Percentiles rank a stretch among this genome's conserved stretches.
Evolutionary conservation across 306 rosid species (phyloP).

Genomic region (Spatholobus suberectus): DNA sequence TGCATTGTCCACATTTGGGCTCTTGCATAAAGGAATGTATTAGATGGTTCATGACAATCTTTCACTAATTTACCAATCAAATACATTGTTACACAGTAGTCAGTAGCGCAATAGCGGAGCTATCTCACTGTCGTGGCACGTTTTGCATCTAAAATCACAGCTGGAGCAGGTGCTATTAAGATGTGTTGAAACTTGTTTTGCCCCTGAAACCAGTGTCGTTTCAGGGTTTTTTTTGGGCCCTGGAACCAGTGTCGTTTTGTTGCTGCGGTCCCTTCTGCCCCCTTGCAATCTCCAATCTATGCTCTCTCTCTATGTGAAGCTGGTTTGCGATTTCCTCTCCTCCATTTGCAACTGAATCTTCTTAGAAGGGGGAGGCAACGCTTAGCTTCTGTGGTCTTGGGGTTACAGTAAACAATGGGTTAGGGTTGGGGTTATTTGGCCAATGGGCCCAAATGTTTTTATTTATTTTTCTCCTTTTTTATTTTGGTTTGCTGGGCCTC

Average conservation of each 20-base stretch:
- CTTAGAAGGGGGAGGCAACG: neutral
- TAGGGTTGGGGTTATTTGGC: neutral
- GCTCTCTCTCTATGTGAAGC: neutral
- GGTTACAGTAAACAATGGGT: too few relatives aligned
- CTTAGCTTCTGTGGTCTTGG: neutral
- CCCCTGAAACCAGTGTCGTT: neutral
- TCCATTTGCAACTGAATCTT: neutral
- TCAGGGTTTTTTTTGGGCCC: neutral
- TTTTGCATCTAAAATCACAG: neutral
- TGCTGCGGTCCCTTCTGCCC: neutral
- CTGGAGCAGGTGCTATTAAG: neutral
- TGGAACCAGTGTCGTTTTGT: neutral
- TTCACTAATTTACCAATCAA: constrained; percentile 3
- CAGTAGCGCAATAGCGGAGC: neutral
- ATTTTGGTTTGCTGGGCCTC: neutral
- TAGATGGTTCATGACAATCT: neutral
- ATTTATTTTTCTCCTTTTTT: too few relatives aligned
- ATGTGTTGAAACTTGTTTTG: neutral
- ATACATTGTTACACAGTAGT: neutral
- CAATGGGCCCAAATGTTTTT: neutral
- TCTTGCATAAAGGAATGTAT: neutral
- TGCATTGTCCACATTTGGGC: neutral
- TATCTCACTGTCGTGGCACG: neutral
- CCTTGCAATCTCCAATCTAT: neutral
- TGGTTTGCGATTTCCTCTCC: neutral